Conservation (phyloP, 768 basidiomycete species). For the Rhodotorula taiwanensis region DNA sequence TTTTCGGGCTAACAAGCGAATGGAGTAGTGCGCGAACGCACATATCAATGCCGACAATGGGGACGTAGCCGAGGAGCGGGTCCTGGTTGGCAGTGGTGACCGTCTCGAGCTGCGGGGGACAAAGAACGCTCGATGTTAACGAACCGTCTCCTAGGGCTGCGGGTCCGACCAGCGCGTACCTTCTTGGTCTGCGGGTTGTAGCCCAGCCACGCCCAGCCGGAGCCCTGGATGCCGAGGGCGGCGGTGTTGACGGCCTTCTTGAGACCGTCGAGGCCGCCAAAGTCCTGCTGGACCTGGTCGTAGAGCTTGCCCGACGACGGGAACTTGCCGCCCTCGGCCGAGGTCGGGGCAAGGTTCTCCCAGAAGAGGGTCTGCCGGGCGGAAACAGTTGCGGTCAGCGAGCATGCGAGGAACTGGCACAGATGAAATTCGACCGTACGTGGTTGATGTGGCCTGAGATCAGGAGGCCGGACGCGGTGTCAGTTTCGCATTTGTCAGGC, state of each 20-base stretch:
- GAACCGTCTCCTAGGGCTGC: too few species aligned
- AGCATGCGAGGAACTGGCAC: neutral
- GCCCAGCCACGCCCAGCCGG: slow-evolving; percentile 98
- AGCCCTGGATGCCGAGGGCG: slow-evolving; percentile 89
- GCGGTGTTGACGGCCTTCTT: slow-evolving; percentile 78
- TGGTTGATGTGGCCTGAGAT: slow-evolving; percentile 83
- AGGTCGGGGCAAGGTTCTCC: slow-evolving; percentile 82
- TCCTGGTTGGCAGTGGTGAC: slow-evolving; percentile 95
- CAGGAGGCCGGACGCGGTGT: too few species aligned
- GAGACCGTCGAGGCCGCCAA: slow-evolving; percentile 78
- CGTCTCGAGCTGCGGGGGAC: slow-evolving; percentile 82
- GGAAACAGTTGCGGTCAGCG: neutral
- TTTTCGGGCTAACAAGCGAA: neutral
- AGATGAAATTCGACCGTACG: slow-evolving; percentile 37
- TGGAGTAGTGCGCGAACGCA: neutral
- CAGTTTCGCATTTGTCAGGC: too few species aligned
- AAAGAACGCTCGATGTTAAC: slow-evolving; percentile 49
- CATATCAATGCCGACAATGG: slow-evolving; percentile 92
- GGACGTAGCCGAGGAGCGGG: slow-evolving; percentile 70
- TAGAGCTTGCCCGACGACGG: slow-evolving; percentile 53
- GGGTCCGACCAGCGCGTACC: too few species aligned
- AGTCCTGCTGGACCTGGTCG: slow-evolving; percentile 67
- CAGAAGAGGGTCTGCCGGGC: slow-evolving; percentile 65
- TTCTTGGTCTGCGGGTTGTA: slow-evolving; percentile 39
- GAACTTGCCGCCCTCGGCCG: slow-evolving; percentile 52